phyloP scores from a whole-genome alignment of 2,329 filamentous ascomycete species.

The Furcasterigmium furcatum region DNA sequence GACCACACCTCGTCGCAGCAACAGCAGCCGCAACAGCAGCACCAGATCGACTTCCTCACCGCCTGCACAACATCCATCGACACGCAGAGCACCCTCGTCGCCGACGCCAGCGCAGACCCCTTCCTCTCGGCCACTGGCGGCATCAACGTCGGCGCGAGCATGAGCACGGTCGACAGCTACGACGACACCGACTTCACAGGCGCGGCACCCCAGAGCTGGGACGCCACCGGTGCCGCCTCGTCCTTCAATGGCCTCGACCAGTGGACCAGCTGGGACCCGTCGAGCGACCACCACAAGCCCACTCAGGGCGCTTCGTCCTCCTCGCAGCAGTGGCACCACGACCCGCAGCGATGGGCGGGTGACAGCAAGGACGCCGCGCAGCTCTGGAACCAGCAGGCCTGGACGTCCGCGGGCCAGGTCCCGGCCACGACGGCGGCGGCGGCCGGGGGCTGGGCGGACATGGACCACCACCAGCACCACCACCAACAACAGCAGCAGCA shows the following conservation, averaged over 20 bases:
- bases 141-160: conserved; percentile 12
- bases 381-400: conserved; percentile 24
- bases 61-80: conserved; percentile 13
- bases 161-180: conserved; percentile 9
- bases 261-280: conserved; percentile 12
- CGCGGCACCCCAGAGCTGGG: conserved; percentile 7
- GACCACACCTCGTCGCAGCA: conserved; percentile 11
- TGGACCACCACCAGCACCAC: conserved; percentile 5
- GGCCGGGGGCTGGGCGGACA: conserved; percentile 15
- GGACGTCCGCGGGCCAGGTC: conserved; percentile 14
- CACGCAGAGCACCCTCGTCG: conserved; percentile 12
- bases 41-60: conserved; percentile 11
- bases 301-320: neutral
- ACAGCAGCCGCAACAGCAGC: conserved; percentile 6
- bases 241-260: conserved; percentile 11
- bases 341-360: conserved; percentile 21
- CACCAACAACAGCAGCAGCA: conserved; percentile 4
- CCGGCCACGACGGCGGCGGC: conserved; percentile 25
- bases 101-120: conserved; percentile 11
- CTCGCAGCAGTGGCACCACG: conserved; percentile 9
- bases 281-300: conserved; percentile 2
- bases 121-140: conserved; percentile 13
- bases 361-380: conserved; percentile 19
- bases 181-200: conserved; percentile 11
- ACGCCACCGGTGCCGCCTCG: conserved; percentile 4